Conservation (phyloP, 176 grass and related monocot genomes). For the Pontederia paniculata region DNA sequence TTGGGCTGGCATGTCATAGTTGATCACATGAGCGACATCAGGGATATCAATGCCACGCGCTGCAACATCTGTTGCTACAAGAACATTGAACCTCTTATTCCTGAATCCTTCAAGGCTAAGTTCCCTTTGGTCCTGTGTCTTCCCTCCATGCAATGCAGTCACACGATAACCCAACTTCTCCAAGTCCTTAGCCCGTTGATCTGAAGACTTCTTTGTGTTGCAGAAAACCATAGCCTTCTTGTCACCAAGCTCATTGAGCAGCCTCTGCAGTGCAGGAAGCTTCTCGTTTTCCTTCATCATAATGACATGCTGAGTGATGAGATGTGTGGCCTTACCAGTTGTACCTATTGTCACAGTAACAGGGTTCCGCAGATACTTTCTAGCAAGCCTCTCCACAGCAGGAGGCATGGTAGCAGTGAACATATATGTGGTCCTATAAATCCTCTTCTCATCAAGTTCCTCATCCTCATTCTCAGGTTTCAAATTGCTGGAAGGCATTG, state of each 20-base stretch:
- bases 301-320: slow-evolving; percentile 86
- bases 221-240: slow-evolving; percentile 94
- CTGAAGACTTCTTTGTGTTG: slow-evolving; percentile 92
- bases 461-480: slow-evolving; percentile 99
- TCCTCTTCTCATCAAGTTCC: slow-evolving; percentile 89
- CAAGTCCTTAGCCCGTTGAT: slow-evolving; percentile 71
- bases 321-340: slow-evolving; percentile 83
- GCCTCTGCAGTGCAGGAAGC: slow-evolving; percentile 62
- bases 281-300: slow-evolving; percentile 89
- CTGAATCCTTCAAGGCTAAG: slow-evolving; percentile 91
- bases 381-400: slow-evolving; percentile 84
- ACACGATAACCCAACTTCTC: slow-evolving; percentile 80
- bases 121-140: slow-evolving; percentile 94
- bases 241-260: slow-evolving; percentile 73
- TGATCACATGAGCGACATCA: slow-evolving; percentile 95
- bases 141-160: slow-evolving; percentile 81
- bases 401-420: slow-evolving; percentile 98
- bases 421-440: slow-evolving; percentile 98
- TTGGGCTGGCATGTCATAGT: slow-evolving; percentile 78
- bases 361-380: slow-evolving; percentile 91
- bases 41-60: slow-evolving; percentile 99
- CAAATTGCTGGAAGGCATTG: slow-evolving; percentile 95
- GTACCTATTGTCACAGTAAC: slow-evolving; percentile 95
- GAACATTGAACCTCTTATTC: slow-evolving; percentile 91
- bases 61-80: slow-evolving; percentile 91